These are phyloP conservation scores for Solanum chiquidenum DNA, from an alignment of 257 asterid species.

Conservation along the genomic window DNA sequence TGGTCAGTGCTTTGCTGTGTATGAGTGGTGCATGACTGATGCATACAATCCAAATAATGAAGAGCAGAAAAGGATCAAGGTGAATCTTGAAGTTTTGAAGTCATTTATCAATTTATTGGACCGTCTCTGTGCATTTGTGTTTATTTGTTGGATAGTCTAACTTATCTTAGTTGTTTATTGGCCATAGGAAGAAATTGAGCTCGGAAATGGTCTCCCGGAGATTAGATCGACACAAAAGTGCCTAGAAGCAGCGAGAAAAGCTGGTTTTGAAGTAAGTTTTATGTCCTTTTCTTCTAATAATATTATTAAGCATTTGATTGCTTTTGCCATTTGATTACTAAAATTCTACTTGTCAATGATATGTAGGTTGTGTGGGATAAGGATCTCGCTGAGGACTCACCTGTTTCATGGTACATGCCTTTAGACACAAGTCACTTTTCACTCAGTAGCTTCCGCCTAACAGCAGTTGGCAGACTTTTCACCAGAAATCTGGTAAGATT, in stretches of 20 bases:
- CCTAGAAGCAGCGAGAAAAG: background rate
- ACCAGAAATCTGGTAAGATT: slow-evolving; percentile 68
- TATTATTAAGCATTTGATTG: background rate
- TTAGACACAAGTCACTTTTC: slow-evolving; percentile 83
- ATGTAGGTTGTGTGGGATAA: slow-evolving; percentile 74
- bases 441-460: slow-evolving; percentile 76
- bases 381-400: slow-evolving; percentile 86
- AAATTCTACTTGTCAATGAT: background rate
- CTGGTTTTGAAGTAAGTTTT: slow-evolving; percentile 84
- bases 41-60: slow-evolving; percentile 56
- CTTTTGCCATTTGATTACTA: background rate
- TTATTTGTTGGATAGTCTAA: background rate
- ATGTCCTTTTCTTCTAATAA: background rate
- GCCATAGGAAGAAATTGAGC: slow-evolving; percentile 78
- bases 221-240: background rate
- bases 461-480: slow-evolving; percentile 67
- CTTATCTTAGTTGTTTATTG: background rate
- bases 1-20: slow-evolving; percentile 95
- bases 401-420: slow-evolving; percentile 90
- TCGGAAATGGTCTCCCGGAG: background rate
- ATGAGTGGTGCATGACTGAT: slow-evolving; percentile 99
- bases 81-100: slow-evolving; percentile 2
- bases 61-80: slow-evolving; percentile 91
- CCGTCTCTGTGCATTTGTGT: background rate
- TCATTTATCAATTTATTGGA: background rate